A percentile compares a stretch with the other conserved stretches of the same genome.
These are phyloP conservation scores for Exophiala viscosa DNA, from an alignment of 2,329 filamentous ascomycete genomes.

Conservation along the genomic window DNA sequence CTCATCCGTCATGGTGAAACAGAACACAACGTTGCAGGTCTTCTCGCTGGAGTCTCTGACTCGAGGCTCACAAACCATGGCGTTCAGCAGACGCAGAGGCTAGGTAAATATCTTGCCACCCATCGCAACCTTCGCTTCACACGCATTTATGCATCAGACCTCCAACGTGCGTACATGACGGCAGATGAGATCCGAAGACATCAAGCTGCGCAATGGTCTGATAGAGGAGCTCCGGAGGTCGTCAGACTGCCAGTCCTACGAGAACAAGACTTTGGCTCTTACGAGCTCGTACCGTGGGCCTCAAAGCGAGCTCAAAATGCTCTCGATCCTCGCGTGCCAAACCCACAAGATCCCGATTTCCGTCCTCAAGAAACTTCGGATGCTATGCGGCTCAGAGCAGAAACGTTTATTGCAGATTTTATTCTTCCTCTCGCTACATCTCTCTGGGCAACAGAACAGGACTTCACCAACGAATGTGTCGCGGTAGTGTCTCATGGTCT, in stretches of 20 bases:
- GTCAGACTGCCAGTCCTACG: constrained; percentile 29
- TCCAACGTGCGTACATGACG: constrained; percentile 69
- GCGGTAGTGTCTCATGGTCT: constrained; percentile 80
- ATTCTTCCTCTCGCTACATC: constrained; percentile 56
- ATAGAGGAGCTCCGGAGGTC: constrained; percentile 10
- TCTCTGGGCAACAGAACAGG: constrained; percentile 32
- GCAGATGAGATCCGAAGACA: constrained; percentile 62
- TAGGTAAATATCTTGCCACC: constrained; percentile 64
- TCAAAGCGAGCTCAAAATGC: constrained; percentile 22
- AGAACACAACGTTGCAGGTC: constrained; percentile 74
- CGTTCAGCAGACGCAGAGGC: constrained; percentile 68
- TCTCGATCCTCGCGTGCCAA: constrained; percentile 1
- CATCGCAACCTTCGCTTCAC: constrained; percentile 59
- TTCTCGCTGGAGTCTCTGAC: constrained; percentile 69
- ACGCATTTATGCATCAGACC: constrained; percentile 73
- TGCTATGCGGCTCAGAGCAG: constrained; percentile 62
- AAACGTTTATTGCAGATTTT: constrained; percentile 63
- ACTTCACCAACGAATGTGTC: constrained; percentile 36
- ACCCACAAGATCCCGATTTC: constrained; percentile 40
- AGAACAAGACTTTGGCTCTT: constrained; percentile 41
- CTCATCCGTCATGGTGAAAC: constrained; percentile 86
- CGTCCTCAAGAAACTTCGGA: constrained; percentile 64
- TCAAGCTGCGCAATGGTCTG: constrained; percentile 36
- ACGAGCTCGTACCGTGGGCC: constrained; percentile 35
- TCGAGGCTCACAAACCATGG: constrained; percentile 79